Conservation (phyloP, 139 green algal species). For the Chlorella sp. region DNA sequence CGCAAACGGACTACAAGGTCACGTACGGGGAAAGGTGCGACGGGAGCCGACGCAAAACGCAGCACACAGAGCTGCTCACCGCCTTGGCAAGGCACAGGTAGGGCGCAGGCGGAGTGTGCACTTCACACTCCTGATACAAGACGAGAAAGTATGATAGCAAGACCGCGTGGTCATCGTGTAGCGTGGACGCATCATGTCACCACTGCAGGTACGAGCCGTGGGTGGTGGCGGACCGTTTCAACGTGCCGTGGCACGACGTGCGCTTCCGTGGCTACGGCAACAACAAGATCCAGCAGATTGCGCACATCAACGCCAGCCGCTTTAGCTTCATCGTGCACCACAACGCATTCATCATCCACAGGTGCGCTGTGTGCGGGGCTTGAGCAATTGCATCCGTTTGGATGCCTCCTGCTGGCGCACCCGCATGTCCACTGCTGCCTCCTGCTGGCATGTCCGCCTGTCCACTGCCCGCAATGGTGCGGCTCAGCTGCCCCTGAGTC, state of each 20-base stretch:
- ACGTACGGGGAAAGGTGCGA: not conserved
- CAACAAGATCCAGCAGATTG: slow-evolving; percentile 33
- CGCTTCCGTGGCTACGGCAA: slow-evolving; percentile 25
- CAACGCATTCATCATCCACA: slow-evolving; percentile 13
- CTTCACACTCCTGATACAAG: too few relatives aligned
- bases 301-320: slow-evolving; percentile 5
- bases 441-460: too few relatives aligned
- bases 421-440: too few relatives aligned
- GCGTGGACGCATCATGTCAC: not conserved
- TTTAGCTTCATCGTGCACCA: slow-evolving; percentile 4
- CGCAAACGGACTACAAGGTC: not conserved
- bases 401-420: too few relatives aligned
- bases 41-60: too few relatives aligned
- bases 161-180: not conserved
- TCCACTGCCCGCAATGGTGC: too few relatives aligned
- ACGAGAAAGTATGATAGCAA: not conserved
- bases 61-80: too few relatives aligned
- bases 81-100: too few relatives aligned
- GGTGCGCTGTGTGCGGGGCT: not conserved
- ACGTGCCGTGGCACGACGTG: slow-evolving; percentile 18
- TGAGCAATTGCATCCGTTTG: not conserved
- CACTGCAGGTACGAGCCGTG: slow-evolving; percentile 21
- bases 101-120: too few relatives aligned
- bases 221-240: slow-evolving; percentile 19
- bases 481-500: not conserved